Percentiles rank a stretch among this genome's conserved stretches.
Evolutionary conservation across 257 asterid species (phyloP).

Genomic region (Prunella vulgaris): DNA sequence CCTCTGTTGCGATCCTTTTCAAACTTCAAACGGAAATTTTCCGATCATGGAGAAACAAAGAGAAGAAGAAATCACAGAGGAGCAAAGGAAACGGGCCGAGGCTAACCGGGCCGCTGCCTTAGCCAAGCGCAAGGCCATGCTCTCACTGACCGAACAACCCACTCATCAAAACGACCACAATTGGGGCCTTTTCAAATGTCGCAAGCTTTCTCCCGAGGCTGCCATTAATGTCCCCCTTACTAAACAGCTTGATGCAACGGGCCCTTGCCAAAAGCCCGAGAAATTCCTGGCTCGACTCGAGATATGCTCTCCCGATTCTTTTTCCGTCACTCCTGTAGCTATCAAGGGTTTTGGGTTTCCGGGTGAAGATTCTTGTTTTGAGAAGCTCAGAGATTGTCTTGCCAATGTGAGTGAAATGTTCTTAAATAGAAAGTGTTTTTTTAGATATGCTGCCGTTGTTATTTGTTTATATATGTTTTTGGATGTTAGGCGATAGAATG

Average conservation of each 20-base stretch:
- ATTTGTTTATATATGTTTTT: background rate
- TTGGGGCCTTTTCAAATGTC: constrained; percentile 68
- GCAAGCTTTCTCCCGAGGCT: constrained; percentile 36
- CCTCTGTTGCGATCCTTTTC: background rate
- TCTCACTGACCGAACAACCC: constrained; percentile 10
- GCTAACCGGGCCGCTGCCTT: constrained; percentile 81
- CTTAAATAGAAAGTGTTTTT: background rate
- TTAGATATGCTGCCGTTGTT: background rate
- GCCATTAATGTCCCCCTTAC: constrained; percentile 9
- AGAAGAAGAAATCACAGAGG: constrained; percentile 61
- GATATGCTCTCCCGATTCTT: constrained; percentile 82
- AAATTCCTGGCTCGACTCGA: constrained; percentile 63
- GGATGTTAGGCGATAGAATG: constrained; percentile 6
- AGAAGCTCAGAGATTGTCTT: constrained; percentile 49
- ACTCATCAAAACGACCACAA: constrained; percentile 6
- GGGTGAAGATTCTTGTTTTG: constrained; percentile 53
- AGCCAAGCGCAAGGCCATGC: constrained; percentile 76
- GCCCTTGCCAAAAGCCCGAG: constrained; percentile 26
- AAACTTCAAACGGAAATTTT: background rate
- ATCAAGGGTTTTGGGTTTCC: constrained; percentile 55
- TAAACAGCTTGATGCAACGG: constrained; percentile 18
- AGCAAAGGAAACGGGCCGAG: constrained; percentile 69
- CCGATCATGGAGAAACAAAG: constrained; percentile 25
- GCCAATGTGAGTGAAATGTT: constrained; percentile 37
- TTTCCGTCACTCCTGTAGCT: constrained; percentile 57